phyloP scores from a whole-genome alignment of 2,329 filamentous ascomycete genomes.

The Ophioceras dolichostomum region DNA sequence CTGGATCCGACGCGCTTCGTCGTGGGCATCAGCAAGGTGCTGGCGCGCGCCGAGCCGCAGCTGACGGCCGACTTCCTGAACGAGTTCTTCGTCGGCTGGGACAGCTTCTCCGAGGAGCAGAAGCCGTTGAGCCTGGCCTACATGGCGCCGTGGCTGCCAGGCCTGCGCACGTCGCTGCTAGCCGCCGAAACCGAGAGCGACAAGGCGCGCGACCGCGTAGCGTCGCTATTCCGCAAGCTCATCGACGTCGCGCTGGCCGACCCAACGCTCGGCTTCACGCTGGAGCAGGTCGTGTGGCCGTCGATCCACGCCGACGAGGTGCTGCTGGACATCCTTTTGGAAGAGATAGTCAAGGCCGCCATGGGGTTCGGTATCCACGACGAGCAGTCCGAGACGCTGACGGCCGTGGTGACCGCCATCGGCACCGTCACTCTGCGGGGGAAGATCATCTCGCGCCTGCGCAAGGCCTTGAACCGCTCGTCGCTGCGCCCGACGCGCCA shows the following conservation, averaged over 20 bases:
- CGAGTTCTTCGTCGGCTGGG: slow-evolving; percentile 64
- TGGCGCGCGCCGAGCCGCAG: slow-evolving; percentile 52
- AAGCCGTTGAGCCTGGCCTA: slow-evolving; percentile 55
- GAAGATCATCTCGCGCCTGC: slow-evolving; percentile 51
- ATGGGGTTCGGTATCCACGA: slow-evolving; percentile 44
- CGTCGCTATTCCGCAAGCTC: slow-evolving; percentile 50
- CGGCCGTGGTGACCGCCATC: slow-evolving; percentile 50
- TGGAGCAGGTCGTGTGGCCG: slow-evolving; percentile 58
- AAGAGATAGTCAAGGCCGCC: slow-evolving; percentile 54
- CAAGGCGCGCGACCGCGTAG: slow-evolving; percentile 53
- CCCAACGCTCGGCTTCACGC: slow-evolving; percentile 41
- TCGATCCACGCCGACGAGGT: slow-evolving; percentile 52
- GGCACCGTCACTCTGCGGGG: slow-evolving; percentile 54
- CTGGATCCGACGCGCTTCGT: slow-evolving; percentile 52
- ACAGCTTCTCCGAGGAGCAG: slow-evolving; percentile 55
- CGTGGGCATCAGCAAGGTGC: slow-evolving; percentile 49
- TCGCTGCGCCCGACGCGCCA: slow-evolving; percentile 54
- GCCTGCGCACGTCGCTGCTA: slow-evolving; percentile 47
- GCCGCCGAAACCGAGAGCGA: slow-evolving; percentile 40
- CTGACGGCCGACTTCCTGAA: slow-evolving; percentile 57
- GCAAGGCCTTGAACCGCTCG: slow-evolving; percentile 55
- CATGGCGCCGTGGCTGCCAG: slow-evolving; percentile 57
- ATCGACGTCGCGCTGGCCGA: slow-evolving; percentile 54
- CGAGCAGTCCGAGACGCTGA: slow-evolving; percentile 46
- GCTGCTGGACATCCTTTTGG: slow-evolving; percentile 53